Percentiles rank a stretch among this genome's conserved stretches.
phyloP scores from a whole-genome alignment of 208 protist species.

The Leishmania gerbilli region DNA sequence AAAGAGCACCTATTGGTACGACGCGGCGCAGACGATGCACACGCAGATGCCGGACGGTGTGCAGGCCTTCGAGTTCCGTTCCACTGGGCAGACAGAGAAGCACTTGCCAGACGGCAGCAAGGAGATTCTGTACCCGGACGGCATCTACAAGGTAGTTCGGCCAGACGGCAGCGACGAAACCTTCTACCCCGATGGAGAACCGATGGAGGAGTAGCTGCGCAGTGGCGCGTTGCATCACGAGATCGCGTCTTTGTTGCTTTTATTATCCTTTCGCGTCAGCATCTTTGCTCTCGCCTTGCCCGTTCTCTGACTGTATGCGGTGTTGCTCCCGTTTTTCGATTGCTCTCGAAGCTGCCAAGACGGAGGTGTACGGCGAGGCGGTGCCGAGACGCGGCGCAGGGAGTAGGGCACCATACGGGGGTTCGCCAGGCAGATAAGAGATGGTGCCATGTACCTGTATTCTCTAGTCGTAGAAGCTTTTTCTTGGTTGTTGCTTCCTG shows the following conservation, averaged over 20 bases:
- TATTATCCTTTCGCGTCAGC: neutral
- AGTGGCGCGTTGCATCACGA: neutral
- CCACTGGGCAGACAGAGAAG: constrained; percentile 88
- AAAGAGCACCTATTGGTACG: constrained; percentile 94
- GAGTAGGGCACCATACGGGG: no score
- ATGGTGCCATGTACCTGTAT: neutral
- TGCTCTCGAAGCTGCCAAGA: neutral
- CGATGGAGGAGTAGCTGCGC: constrained; percentile 22
- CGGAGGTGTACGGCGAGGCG: neutral
- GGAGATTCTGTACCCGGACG: constrained; percentile 94
- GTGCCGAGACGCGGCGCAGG: neutral
- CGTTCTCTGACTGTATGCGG: constrained; percentile 3
- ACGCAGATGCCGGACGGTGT: constrained; percentile 84
- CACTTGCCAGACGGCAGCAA: constrained; percentile 91
- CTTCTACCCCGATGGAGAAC: constrained; percentile 60
- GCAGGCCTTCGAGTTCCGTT: constrained; percentile 91
- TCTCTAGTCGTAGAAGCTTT: neutral
- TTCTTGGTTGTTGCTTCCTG: neutral
- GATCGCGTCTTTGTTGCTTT: neutral
- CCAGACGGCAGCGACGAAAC: constrained; percentile 86
- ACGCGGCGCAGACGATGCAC: constrained; percentile 90
- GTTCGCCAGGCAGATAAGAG: neutral
- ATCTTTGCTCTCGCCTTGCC: neutral
- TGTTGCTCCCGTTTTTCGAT: neutral
- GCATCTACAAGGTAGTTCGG: constrained; percentile 88